Evolutionary conservation across 202 grass and related monocot genomes (phyloP), one percentile per base, ranked within the genome.

Genomic region (Cymbopogon flexuosus): DNA sequence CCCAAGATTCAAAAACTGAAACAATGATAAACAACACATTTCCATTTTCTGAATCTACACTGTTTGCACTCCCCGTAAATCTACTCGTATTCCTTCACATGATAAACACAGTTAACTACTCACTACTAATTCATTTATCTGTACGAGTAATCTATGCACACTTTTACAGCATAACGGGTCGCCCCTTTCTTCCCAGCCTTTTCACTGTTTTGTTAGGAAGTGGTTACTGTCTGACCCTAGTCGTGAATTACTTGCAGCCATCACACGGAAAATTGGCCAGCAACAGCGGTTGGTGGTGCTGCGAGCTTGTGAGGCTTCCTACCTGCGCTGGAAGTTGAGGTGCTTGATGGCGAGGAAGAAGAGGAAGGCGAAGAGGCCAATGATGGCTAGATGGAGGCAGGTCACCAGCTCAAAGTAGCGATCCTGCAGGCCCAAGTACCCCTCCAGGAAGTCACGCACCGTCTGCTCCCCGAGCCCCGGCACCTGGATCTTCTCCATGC

Each of bases 301-400:
- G 52, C 2, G 1, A 56, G 2, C n/a, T 19, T 58, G 23, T 11
- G 0, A 57, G 54, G 54, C 54, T 58, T 58, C 6, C 77, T 89
- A 98, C 65, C 90, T 89, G 77, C 68, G 84, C 81, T 91, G 96
- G 80, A 98, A 98, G 71, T 90, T 98, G 29, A 95, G 88, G 83
- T 95, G 22, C 82, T 91, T 98, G 73, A 95, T 91, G 88, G 84
- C 73, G 81, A 98, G 65, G 79, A 83, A 76, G 69, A 95, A 95
- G 78, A 98, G 58, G 30, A 89, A 90, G 42, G 82, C 60, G 43
- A 98, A 93, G 51, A 98, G 83, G 7, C 88, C 68, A 62, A 91
- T 93, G 36, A 82, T 69, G 73, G 59, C 82, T 21, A 91, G n/a
- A 76, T 98, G 96, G 67, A 98, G 88, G 63, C 72, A 59, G 46